phyloP scores from a whole-genome alignment of 192 early-diverging fungal species.

The Linnemannia hyalina region DNA sequence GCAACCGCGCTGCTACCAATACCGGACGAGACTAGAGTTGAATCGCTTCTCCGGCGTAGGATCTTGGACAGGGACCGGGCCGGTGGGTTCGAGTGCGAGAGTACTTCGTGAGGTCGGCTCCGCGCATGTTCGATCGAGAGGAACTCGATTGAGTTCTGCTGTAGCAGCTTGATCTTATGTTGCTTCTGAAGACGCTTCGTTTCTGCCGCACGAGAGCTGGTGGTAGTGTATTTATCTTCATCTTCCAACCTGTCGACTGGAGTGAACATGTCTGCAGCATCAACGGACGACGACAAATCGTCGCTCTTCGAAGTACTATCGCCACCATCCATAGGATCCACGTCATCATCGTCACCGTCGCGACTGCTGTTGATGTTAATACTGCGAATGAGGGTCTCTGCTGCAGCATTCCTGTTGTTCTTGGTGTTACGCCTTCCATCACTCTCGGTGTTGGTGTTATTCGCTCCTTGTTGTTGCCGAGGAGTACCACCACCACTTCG shows the following conservation, averaged over 20 bases:
- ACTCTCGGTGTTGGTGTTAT: neutral
- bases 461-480: neutral
- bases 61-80: neutral
- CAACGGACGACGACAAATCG: neutral
- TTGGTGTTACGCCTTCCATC: neutral
- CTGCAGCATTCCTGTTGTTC: neutral
- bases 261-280: neutral
- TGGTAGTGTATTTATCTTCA: neutral
- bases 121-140: neutral
- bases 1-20: neutral
- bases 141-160: slow-evolving; percentile 1
- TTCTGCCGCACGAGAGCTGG: neutral
- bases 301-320: neutral
- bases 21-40: neutral
- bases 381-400: neutral
- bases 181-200: neutral
- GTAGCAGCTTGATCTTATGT: neutral
- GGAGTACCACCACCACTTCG: neutral
- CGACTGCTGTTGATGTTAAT: neutral
- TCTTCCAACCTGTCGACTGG: neutral
- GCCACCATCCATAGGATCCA: neutral
- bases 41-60: neutral
- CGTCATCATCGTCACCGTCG: neutral
- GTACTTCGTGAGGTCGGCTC: neutral
- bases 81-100: neutral